These are phyloP conservation scores for Sordaria brevicollis DNA, from an alignment of 495 filamentous ascomycete species.

Conservation along the genomic window DNA sequence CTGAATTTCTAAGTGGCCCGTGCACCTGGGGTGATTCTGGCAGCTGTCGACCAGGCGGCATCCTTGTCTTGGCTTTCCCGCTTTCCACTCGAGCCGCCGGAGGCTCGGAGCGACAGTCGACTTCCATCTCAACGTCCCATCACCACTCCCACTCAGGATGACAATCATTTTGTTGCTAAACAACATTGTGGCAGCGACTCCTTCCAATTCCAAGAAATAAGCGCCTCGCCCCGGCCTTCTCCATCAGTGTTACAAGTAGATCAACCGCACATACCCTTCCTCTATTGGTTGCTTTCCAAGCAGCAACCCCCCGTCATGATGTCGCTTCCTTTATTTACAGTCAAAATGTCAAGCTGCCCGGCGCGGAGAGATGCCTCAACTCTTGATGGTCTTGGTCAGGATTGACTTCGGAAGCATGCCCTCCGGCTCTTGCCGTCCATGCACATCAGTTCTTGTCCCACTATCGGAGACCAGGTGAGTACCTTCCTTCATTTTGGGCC, in stretches of 20 bases:
- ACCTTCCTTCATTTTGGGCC: too few relatives aligned
- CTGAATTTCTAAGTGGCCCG: not conserved
- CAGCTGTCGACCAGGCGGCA: not conserved
- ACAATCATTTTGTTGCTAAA: not conserved
- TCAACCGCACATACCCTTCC: not conserved
- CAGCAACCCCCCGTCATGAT: not conserved
- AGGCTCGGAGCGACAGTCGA: too few relatives aligned
- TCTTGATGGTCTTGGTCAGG: not conserved
- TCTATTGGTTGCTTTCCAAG: not conserved
- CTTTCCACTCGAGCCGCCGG: not conserved
- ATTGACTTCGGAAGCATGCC: not conserved
- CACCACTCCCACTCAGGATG: not conserved
- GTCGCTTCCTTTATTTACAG: not conserved
- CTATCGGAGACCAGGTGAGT: too few relatives aligned
- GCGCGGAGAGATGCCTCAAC: too few relatives aligned
- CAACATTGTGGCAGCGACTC: not conserved
- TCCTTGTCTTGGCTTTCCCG: not conserved
- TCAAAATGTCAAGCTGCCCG: too few relatives aligned
- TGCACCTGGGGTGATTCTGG: not conserved
- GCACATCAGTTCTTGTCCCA: too few relatives aligned
- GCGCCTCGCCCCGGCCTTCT: not conserved
- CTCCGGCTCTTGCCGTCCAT: too few relatives aligned
- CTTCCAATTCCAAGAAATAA: not conserved
- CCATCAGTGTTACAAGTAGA: not conserved
- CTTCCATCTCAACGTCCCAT: not conserved